Evolutionary conservation across 257 asterid genomes (phyloP).

Genomic region (Nicotiana obtusifolia): DNA sequence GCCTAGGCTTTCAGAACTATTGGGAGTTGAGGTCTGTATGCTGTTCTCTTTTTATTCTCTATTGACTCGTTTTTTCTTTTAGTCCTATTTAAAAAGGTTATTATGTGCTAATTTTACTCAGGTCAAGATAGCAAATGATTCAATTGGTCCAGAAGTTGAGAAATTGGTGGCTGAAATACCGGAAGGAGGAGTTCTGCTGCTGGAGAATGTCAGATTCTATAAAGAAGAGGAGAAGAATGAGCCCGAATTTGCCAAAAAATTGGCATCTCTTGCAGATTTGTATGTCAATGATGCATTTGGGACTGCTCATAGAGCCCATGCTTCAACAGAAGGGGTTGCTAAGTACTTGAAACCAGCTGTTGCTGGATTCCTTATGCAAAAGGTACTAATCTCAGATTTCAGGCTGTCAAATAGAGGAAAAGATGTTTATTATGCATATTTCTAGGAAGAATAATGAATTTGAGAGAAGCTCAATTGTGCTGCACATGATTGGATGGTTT

Average conservation of each 20-base stretch:
- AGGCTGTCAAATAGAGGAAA: neutral
- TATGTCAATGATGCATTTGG: constrained; percentile 85
- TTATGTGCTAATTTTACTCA: constrained; percentile 15
- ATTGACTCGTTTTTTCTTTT: neutral
- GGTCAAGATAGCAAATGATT: constrained; percentile 85
- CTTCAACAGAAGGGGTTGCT: constrained; percentile 54
- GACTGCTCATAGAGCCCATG: constrained; percentile 68
- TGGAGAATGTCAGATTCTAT: constrained; percentile 70
- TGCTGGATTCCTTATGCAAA: constrained; percentile 51
- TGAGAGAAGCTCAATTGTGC: neutral
- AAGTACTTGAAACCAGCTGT: constrained; percentile 46
- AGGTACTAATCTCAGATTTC: constrained; percentile 21
- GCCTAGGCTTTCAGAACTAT: constrained; percentile 74
- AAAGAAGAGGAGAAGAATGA: constrained; percentile 58
- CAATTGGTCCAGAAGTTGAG: constrained; percentile 72
- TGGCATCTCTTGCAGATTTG: constrained; percentile 46
- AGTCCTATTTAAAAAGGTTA: neutral
- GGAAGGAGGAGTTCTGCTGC: constrained; percentile 71
- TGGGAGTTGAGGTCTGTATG: constrained; percentile 55
- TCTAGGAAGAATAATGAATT: neutral
- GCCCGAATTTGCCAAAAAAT: constrained; percentile 51
- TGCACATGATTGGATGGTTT: neutral
- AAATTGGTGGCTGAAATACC: constrained; percentile 60
- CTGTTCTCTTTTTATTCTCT: neutral
- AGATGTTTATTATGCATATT: neutral